Percentiles rank a stretch among this genome's conserved stretches.
These are phyloP conservation scores for Diplocarpon mali DNA, from an alignment of 2,329 filamentous ascomycete genomes.

Conservation along the genomic window DNA sequence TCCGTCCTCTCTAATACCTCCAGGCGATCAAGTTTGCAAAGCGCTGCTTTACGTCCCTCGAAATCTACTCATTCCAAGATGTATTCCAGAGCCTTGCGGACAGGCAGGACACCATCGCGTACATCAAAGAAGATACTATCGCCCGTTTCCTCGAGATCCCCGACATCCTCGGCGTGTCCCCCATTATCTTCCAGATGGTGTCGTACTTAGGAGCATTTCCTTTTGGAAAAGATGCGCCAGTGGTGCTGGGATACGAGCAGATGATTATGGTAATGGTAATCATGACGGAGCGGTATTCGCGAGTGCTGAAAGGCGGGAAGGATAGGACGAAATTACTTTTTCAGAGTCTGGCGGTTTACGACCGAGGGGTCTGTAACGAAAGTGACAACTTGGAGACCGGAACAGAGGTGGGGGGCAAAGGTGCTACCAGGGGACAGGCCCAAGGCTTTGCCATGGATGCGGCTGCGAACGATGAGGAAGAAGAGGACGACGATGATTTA, in stretches of 20 bases:
- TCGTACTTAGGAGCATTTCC: conserved; percentile 65
- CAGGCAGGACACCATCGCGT: conserved; percentile 46
- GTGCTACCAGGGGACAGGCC: conserved; percentile 13
- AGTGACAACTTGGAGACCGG: conserved; percentile 14
- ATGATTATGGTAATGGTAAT: conserved; percentile 63
- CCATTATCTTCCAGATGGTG: conserved; percentile 60
- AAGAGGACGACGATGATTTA: conserved; percentile 47
- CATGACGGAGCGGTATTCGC: conserved; percentile 57
- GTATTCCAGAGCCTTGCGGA: conserved; percentile 63
- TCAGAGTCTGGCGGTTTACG: conserved; percentile 60
- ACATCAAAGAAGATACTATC: conserved; percentile 60
- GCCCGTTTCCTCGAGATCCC: conserved; percentile 64
- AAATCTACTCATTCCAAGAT: conserved; percentile 63
- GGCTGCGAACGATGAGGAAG: conserved; percentile 32
- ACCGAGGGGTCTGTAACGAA: conserved; percentile 34
- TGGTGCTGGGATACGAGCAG: conserved; percentile 56
- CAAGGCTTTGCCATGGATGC: conserved; percentile 33
- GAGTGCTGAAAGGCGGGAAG: conserved; percentile 47
- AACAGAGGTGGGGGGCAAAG: conserved; percentile 31
- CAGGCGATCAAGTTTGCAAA: conserved; percentile 54
- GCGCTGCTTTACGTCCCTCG: conserved; percentile 59
- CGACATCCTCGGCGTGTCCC: conserved; percentile 54
- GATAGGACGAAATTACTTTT: conserved; percentile 57
- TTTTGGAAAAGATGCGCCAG: conserved; percentile 59
- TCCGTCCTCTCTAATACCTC: conserved; percentile 4